Percentiles rank a stretch among this genome's conserved stretches.
phyloP scores from a whole-genome alignment of 345 rosid genomes.

The Camelina laxa region DNA sequence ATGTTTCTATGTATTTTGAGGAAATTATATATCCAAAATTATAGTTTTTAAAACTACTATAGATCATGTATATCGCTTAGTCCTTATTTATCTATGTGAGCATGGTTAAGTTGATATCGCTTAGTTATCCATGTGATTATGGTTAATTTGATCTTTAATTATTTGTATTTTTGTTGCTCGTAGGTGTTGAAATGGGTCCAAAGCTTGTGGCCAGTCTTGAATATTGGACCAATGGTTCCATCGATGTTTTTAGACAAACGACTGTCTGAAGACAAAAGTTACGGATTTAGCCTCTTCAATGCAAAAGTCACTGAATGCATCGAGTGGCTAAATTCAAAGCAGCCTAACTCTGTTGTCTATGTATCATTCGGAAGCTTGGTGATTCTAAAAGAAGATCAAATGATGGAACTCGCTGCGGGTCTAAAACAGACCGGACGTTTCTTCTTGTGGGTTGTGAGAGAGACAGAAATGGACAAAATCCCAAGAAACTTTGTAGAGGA shows the following conservation, averaged over 20 bases:
- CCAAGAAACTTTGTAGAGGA: constrained; percentile 46
- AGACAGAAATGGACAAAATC: constrained; percentile 51
- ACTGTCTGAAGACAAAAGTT: constrained; percentile 49
- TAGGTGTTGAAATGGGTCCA: constrained; percentile 52
- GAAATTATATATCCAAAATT: not conserved
- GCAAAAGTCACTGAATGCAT: constrained; percentile 45
- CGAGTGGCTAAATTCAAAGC: constrained; percentile 58
- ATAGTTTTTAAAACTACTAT: too few species aligned
- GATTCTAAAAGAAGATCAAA: constrained; percentile 49
- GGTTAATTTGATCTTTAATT: not conserved
- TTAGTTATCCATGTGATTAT: not conserved
- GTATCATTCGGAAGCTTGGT: constrained; percentile 68
- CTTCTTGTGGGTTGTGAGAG: constrained; percentile 71
- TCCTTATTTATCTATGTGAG: too few species aligned
- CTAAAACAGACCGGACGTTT: constrained; percentile 40
- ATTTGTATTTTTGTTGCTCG: not conserved
- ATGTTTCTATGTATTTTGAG: not conserved
- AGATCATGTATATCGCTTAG: too few species aligned
- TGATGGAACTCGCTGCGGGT: constrained; percentile 57
- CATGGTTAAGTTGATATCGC: not conserved
- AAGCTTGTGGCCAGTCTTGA: constrained; percentile 46
- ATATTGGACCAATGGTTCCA: constrained; percentile 61
- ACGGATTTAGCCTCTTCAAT: constrained; percentile 59
- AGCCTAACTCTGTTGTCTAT: constrained; percentile 54
- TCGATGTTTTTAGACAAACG: constrained; percentile 56